These are phyloP conservation scores for Cystobasidium tubakii DNA, from an alignment of 768 basidiomycete genomes.

Conservation along the genomic window DNA sequence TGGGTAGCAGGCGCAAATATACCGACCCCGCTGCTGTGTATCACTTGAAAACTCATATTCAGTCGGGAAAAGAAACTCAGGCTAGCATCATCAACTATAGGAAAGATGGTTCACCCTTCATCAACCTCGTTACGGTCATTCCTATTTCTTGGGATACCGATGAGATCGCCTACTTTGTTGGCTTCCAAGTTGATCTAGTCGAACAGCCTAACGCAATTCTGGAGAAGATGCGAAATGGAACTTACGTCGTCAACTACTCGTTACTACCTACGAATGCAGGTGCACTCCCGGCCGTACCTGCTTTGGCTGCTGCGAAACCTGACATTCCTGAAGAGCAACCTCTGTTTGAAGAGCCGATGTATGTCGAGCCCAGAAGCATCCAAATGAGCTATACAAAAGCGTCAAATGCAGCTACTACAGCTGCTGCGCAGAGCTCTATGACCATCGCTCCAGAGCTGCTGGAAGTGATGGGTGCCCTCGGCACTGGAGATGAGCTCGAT, in stretches of 20 bases:
- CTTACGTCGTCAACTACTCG: slow-evolving; percentile 63
- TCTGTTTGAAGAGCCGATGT: neutral
- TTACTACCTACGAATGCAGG: slow-evolving; percentile 35
- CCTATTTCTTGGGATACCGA: slow-evolving; percentile 69
- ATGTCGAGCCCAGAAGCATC: slow-evolving; percentile 8
- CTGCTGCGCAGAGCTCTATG: slow-evolving; percentile 40
- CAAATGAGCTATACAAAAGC: slow-evolving; percentile 14
- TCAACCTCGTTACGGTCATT: slow-evolving; percentile 78
- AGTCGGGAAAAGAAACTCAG: slow-evolving; percentile 79
- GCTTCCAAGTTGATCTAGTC: slow-evolving; percentile 90
- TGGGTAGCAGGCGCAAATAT: slow-evolving; percentile 57
- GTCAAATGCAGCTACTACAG: slow-evolving; percentile 27
- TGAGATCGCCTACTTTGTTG: slow-evolving; percentile 78
- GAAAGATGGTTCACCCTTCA: slow-evolving; percentile 75
- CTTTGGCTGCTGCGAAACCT: slow-evolving; percentile 6
- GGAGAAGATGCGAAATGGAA: slow-evolving; percentile 59
- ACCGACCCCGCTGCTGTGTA: slow-evolving; percentile 63
- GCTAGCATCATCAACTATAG: slow-evolving; percentile 78
- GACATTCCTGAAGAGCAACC: slow-evolving; percentile 2
- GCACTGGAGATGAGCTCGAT: slow-evolving; percentile 42
- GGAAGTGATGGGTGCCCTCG: slow-evolving; percentile 40
- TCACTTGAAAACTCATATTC: slow-evolving; percentile 62
- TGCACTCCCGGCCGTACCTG: neutral
- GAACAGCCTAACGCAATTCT: slow-evolving; percentile 79
- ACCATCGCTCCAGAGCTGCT: slow-evolving; percentile 38